These are phyloP conservation scores for Letharia lupina DNA, from an alignment of 495 filamentous ascomycete species.

Conservation along the genomic window DNA sequence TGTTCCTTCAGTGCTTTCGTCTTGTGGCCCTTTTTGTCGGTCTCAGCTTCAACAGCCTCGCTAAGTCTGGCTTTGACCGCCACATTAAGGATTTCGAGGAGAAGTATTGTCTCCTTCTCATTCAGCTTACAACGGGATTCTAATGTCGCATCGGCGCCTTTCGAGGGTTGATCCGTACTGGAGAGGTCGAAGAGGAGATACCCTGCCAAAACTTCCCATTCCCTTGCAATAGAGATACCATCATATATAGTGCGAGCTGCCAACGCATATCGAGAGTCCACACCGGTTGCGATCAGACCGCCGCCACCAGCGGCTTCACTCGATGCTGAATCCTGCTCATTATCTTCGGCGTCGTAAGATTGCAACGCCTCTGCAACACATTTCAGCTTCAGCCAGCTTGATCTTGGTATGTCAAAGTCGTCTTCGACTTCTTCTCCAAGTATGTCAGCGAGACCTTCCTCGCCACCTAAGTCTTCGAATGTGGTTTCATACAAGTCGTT, in stretches of 20 bases:
- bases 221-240: conserved; percentile 63
- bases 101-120: conserved; percentile 70
- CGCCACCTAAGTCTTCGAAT: conserved; percentile 74
- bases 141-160: conserved; percentile 45
- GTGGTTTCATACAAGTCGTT: conserved; percentile 70
- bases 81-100: conserved; percentile 78
- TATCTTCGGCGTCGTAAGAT: conserved; percentile 57
- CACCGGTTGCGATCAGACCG: conserved; percentile 45
- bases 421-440: conserved; percentile 53
- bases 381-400: conserved; percentile 85
- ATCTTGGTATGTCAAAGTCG: conserved; percentile 63
- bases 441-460: conserved; percentile 64
- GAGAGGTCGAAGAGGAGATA: conserved; percentile 93
- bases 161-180: conserved; percentile 40
- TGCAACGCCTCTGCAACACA: conserved; percentile 77
- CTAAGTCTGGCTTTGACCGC: conserved; percentile 60
- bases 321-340: conserved; percentile 31
- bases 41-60: conserved; percentile 48
- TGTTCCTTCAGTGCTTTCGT: conserved; percentile 55
- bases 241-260: conserved; percentile 81
- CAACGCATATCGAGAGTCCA: conserved; percentile 74
- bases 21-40: conserved; percentile 51
- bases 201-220: conserved; percentile 82
- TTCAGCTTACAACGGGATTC: conserved; percentile 60
- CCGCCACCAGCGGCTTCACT: conserved; percentile 37